phyloP scores from a whole-genome alignment of 345 rosid species.

The Gossypium turneri region DNA sequence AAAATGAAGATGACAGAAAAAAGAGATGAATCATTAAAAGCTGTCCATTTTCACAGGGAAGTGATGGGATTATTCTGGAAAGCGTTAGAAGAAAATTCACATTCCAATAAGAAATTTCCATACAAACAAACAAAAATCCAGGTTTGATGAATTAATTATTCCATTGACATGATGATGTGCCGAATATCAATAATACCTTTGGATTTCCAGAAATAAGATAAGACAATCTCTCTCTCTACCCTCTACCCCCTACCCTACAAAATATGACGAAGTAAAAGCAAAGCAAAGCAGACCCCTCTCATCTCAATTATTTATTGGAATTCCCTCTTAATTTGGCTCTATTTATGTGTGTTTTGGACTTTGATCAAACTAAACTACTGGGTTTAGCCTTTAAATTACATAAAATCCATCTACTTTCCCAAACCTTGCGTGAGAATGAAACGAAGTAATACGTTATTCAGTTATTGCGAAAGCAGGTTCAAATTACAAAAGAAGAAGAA shows the following conservation, averaged over 20 bases:
- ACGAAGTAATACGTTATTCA: not conserved
- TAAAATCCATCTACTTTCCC: no score
- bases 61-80: no score
- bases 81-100: no score
- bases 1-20: no score
- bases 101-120: not conserved
- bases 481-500: no score
- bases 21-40: no score
- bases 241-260: not conserved
- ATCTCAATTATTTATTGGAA: not conserved
- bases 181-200: not conserved
- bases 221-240: not conserved
- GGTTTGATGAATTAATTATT: not conserved
- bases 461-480: not conserved
- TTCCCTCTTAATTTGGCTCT: not conserved
- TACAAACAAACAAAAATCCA: not conserved
- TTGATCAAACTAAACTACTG: no score
- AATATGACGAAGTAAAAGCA: conserved; percentile 12
- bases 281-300: not conserved
- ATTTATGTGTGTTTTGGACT: no score
- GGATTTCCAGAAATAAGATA: not conserved
- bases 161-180: not conserved
- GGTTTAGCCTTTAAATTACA: no score
- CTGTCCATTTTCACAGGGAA: no score
- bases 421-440: not conserved